Evolutionary conservation across 768 basidiomycete species (phyloP), one percentile per base, ranked within the genome.

Genomic region (Mycena vulgaris): DNA sequence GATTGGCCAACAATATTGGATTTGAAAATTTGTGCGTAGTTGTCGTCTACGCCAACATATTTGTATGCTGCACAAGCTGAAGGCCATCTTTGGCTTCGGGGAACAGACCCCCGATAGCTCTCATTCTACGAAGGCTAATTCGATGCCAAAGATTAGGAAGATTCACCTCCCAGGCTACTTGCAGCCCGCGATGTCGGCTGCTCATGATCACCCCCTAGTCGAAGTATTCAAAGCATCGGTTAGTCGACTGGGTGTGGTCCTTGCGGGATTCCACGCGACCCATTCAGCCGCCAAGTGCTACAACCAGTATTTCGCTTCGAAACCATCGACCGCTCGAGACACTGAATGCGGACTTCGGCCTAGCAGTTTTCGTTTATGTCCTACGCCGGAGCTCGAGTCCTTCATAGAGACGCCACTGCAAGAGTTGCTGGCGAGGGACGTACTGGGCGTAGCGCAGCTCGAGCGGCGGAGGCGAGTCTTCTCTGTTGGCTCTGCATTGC

Each of bases 321-420:
- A 28, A 7, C 39, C n/a, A n/a, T 45, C 40, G 2, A 59, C 37
- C 19, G 58, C 58, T 9, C 28, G 28, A 13, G 58, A 59, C 58
- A 59, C 58, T 7, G 42, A 59, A 7, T 19, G 14, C 11, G 31
- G 13, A 13, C 8, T 55, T 23, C 14, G 35, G 35, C 35, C 14
- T 14, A 37, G 35, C 35, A 37, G 14, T 37, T 7, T 58, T 40
- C 56, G 56, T 27, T 28, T 58, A 39, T 16, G 33, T 9, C 56
- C 56, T 13, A 58, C 56, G 6, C 56, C 56, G 14, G 56, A 42
- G 25, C 56, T 58, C 21, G 56, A 58, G 28, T 58, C 56, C 27
- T 19, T 58, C 7, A 58, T 58, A 39, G n/a, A 58, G 8, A 0
- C 39, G 2, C 40, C 56, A 1, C 28, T 58, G 25, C 39, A 58